phyloP scores from a whole-genome alignment of 1,139 yeast species.

The Hyphopichia fennica region DNA sequence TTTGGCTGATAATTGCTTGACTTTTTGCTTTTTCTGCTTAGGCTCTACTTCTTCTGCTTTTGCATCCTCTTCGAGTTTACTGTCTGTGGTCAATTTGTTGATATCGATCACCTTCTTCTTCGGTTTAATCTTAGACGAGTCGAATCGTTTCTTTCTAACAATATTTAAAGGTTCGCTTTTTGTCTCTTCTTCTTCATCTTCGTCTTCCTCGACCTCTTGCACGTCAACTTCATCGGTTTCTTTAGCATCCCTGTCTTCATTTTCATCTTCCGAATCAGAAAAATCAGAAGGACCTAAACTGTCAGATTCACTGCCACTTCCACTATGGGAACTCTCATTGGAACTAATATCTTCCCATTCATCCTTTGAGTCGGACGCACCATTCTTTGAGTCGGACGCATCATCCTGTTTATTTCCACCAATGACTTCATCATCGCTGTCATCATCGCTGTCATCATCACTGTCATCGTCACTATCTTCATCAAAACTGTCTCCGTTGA shows the following conservation, averaged over 20 bases:
- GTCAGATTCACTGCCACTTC: conserved; percentile 12
- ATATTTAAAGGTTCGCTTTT: conserved; percentile 12
- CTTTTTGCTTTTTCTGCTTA: conserved; percentile 29
- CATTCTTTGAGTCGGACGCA: conserved; percentile 12
- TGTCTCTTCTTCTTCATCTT: conserved; percentile 11
- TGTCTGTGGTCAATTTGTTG: conserved; percentile 16
- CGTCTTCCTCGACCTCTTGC: conserved; percentile 15
- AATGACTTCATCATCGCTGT: conserved; percentile 8
- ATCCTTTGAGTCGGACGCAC: not conserved
- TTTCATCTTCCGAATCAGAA: conserved; percentile 2
- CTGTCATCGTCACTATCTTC: conserved; percentile 16
- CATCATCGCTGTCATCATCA: conserved; percentile 13
- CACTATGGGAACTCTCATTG: conserved; percentile 9
- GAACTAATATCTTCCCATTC: conserved; percentile 2
- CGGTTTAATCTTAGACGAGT: conserved; percentile 9
- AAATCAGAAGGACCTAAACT: conserved; percentile 3
- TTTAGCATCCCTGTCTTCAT: conserved; percentile 11
- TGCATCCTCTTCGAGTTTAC: conserved; percentile 11
- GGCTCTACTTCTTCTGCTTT: conserved; percentile 13
- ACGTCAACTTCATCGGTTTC: conserved; percentile 13
- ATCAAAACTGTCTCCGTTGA: conserved; percentile 19
- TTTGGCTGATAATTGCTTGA: conserved; percentile 42
- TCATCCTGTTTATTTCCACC: conserved; percentile 8
- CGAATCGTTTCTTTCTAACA: conserved; percentile 14
- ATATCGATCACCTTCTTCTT: conserved; percentile 19